These are phyloP conservation scores for Melampsora abietis-canadensis DNA, from an alignment of 1,284 basidiomycete species.

Conservation along the genomic window DNA sequence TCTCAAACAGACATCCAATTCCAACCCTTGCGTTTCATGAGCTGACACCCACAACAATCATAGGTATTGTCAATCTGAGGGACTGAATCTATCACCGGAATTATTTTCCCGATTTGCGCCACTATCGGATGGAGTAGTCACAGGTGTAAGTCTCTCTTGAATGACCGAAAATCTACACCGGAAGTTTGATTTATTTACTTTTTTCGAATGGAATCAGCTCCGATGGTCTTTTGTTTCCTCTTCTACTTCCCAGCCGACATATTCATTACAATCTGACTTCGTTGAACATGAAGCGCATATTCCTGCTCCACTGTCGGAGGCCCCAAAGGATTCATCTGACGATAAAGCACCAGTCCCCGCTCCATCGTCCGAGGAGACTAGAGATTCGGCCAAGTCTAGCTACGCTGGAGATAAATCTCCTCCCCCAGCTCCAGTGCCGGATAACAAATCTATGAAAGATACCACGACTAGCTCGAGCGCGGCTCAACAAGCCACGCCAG, in stretches of 20 bases:
- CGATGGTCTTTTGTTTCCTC: neutral
- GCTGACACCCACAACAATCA: neutral
- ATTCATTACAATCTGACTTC: neutral
- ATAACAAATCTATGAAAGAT: neutral
- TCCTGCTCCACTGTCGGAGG: neutral
- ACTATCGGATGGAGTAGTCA: neutral
- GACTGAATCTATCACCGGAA: neutral
- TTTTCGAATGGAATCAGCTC: slow-evolving; percentile 5
- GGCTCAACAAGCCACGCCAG: neutral
- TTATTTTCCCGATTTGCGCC: neutral
- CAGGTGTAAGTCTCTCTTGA: neutral
- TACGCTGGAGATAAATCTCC: too few species aligned
- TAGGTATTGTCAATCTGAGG: slow-evolving; percentile 2
- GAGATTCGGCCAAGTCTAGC: too few species aligned
- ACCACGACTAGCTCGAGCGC: neutral
- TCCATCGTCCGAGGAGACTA: too few species aligned
- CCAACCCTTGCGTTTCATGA: too few species aligned
- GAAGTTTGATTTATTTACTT: neutral
- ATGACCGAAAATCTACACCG: neutral
- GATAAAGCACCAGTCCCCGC: too few species aligned
- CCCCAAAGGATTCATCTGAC: neutral
- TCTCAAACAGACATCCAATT: neutral
- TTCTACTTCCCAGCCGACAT: neutral
- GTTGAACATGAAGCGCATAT: neutral
- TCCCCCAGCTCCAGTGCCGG: neutral